Conservation (phyloP, 1,284 basidiomycete genomes). For the Hemileia vastatrix region DNA sequence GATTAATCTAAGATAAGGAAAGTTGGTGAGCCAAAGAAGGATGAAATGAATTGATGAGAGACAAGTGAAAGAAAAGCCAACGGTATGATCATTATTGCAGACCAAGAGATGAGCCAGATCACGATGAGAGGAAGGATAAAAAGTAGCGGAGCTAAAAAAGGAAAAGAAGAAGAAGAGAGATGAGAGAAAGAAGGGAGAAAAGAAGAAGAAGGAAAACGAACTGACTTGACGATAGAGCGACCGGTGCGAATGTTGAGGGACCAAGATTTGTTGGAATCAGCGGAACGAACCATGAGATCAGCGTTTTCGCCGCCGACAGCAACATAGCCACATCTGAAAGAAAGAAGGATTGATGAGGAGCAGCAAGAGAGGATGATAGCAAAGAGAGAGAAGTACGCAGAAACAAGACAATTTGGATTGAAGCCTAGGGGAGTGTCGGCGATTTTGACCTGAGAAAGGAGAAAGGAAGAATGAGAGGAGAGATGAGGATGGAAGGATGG, state of each 20-base stretch:
- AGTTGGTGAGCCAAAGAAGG: not conserved
- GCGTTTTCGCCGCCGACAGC: conserved; percentile 16
- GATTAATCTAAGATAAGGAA: no score
- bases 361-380: not conserved
- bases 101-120: conserved; percentile 12
- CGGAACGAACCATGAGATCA: conserved; percentile 17
- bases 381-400: conserved; percentile 11
- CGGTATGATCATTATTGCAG: conserved; percentile 23
- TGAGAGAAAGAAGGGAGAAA: not conserved
- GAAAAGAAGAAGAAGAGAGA: not conserved
- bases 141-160: conserved; percentile 11
- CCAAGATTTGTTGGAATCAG: conserved; percentile 14
- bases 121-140: conserved; percentile 8
- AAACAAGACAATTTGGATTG: conserved; percentile 17
- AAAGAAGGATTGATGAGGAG: not conserved
- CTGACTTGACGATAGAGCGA: conserved; percentile 21
- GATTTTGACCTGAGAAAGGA: conserved; percentile 5
- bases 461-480: not conserved
- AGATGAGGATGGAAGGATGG: not conserved
- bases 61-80: not conserved
- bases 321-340: conserved; percentile 16
- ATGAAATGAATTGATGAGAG: not conserved
- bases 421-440: conserved; percentile 13
- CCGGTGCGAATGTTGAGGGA: conserved; percentile 13
- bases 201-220: not conserved